Percentiles rank a stretch among this genome's conserved stretches.
Evolutionary conservation across 202 grass and related monocot genomes (phyloP).

Genomic region (Setaria italica): DNA sequence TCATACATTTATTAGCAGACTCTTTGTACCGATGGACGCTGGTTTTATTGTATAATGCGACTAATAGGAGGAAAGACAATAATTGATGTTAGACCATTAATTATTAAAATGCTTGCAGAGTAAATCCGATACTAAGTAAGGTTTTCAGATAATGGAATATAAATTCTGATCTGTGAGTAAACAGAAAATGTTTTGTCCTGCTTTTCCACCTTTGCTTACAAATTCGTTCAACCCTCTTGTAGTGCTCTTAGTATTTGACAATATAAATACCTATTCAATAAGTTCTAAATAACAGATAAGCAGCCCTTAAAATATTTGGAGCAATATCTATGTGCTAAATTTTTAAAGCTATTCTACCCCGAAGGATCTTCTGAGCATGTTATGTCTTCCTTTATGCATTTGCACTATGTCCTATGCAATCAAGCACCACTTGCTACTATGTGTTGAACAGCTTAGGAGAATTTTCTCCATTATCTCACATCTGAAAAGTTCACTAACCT

Average conservation of each 20-base stretch:
- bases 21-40: neutral
- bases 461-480: neutral
- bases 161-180: neutral
- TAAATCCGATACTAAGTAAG: neutral
- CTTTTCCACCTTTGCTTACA: slow-evolving; percentile 11
- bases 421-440: neutral
- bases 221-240: neutral
- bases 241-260: slow-evolving; percentile 25
- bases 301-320: neutral
- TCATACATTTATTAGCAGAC: neutral
- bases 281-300: slow-evolving; percentile 15
- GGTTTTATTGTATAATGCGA: neutral
- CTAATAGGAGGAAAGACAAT: neutral
- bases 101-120: neutral
- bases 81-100: neutral
- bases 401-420: neutral
- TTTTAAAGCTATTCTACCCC: neutral
- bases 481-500: neutral
- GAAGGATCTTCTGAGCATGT: neutral
- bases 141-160: neutral
- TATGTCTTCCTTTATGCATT: neutral
- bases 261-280: neutral
- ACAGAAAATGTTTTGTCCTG: neutral
- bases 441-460: neutral
- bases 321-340: neutral